Base-by-base conservation (phyloP, 2,329 filamentous ascomycete genomes). In the Arthrobotrys megalospora region DNA sequence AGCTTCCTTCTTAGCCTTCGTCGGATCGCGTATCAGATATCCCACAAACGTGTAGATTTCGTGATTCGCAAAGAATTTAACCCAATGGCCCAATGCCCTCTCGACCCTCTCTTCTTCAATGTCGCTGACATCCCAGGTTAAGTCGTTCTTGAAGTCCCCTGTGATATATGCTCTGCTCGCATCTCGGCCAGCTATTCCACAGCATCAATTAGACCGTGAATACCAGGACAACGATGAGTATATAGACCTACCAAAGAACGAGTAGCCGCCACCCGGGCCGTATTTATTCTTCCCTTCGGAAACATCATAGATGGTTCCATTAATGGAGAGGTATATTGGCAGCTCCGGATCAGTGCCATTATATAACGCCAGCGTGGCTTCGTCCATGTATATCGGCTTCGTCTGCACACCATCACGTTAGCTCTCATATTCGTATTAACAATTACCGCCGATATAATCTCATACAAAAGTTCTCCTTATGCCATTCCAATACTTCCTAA, bases 321-420 rank as follows among this genome's bases (percentile, higher is more conserved):
- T 95, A 82, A 99, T 90, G 80, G 94, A 93, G 70, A 99, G 89
- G 86, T 97, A 97, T 84, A 98, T 90, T 6, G 96, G 96, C 76
- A 91, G 90, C 6, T 85, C 84, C 8, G 90, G 86, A 84, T 97
- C 90, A 73, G 86, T 88, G 85, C 96, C 96, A 85, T 97, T 91
- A 87, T 92, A 96, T 63, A 86, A 84, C 53, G 88, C 84, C 60
- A 99, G 90, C 84, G 97, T 88, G 19, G 87, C 86, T 71, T 92
- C 91, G 0, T 93, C 97, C 45, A 98, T 88, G 83, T 88, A 86
- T 63, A 92, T 80, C 12, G 93, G 92, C 3, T 87, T 86, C 80
- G 84, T 83, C 86, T 87, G 48, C 14, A 81, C 14, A 45, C 19
- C 6, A 79, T 41, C 78, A 79, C 50, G 53, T 79, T 60, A 60